Evolutionary conservation across 352 stramenopile genomes (phyloP).

Genomic region (Phytophthora meadii): DNA sequence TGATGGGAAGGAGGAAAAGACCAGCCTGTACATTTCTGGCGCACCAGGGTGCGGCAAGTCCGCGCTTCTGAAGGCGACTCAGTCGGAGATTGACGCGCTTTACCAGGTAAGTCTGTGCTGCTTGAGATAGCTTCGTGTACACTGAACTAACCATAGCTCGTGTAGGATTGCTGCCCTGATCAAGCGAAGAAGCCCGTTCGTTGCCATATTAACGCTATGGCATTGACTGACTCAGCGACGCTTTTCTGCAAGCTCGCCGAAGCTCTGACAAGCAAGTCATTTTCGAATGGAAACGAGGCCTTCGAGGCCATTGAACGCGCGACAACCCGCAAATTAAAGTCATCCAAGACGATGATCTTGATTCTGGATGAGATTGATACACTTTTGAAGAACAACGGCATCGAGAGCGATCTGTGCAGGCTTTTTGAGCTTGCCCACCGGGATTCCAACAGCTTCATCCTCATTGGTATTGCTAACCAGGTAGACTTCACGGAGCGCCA

Average conservation of each 20-base stretch:
- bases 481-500: slow-evolving; percentile 88
- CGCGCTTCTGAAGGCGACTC: slow-evolving; percentile 66
- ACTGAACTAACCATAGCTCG: slow-evolving; percentile 9
- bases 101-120: slow-evolving; percentile 46
- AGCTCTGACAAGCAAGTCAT: slow-evolving; percentile 55
- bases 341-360: slow-evolving; percentile 71
- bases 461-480: slow-evolving; percentile 86
- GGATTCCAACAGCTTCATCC: slow-evolving; percentile 62
- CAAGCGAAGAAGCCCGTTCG: slow-evolving; percentile 50
- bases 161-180: slow-evolving; percentile 41
- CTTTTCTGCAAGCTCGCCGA: slow-evolving; percentile 70
- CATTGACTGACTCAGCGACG: slow-evolving; percentile 50
- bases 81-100: slow-evolving; percentile 55
- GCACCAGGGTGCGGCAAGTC: slow-evolving; percentile 84
- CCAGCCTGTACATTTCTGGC: slow-evolving; percentile 82
- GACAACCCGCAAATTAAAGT: slow-evolving; percentile 51
- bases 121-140: not conserved
- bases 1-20: slow-evolving; percentile 44
- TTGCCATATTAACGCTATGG: slow-evolving; percentile 81
- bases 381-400: slow-evolving; percentile 67
- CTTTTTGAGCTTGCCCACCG: slow-evolving; percentile 84
- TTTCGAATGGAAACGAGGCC: slow-evolving; percentile 49
- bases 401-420: slow-evolving; percentile 73
- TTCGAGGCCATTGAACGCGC: slow-evolving; percentile 73
- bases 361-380: slow-evolving; percentile 87